phyloP scores from a whole-genome alignment of 768 basidiomycete genomes.

The Neoboletus subvelutipes region DNA sequence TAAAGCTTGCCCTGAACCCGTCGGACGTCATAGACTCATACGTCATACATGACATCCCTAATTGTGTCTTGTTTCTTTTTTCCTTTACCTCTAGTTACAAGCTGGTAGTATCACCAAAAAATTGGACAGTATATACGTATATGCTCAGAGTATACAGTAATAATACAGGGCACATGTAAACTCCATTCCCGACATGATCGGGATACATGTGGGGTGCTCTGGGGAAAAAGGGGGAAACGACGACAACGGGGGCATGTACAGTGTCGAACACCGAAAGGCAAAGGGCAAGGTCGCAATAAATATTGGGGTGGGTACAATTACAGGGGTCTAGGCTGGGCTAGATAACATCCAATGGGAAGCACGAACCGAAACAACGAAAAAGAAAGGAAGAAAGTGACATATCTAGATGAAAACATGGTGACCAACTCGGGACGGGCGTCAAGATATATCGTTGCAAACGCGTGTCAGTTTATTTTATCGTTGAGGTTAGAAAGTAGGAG shows the following conservation, averaged over 20 bases:
- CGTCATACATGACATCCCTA: neutral
- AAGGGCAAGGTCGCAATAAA: slow-evolving; percentile 13
- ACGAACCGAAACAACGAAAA: neutral
- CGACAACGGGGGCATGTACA: neutral
- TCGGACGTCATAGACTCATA: neutral
- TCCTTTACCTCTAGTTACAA: neutral
- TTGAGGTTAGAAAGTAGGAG: neutral
- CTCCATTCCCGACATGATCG: slow-evolving; percentile 4
- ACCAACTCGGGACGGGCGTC: slow-evolving; percentile 7
- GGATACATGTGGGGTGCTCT: neutral
- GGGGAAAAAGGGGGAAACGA: neutral
- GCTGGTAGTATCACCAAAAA: neutral
- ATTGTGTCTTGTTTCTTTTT: neutral
- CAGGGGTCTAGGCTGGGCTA: slow-evolving; percentile 35
- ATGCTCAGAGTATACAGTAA: slow-evolving; percentile 22
- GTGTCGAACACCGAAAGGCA: neutral
- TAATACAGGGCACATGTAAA: slow-evolving; percentile 19
- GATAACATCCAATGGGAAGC: slow-evolving; percentile 24
- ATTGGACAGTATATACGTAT: slow-evolving; percentile 16
- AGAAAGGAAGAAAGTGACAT: slow-evolving; percentile 20
- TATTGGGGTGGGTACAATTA: slow-evolving; percentile 27
- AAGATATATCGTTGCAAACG: slow-evolving; percentile 24
- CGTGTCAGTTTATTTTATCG: slow-evolving; percentile 18
- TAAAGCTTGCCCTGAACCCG: neutral
- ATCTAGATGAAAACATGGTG: slow-evolving; percentile 31